A percentile compares a stretch with the other conserved stretches of the same genome.
phyloP scores from a whole-genome alignment of 1,284 basidiomycete species.

The Kalmanozyma brasiliensis region DNA sequence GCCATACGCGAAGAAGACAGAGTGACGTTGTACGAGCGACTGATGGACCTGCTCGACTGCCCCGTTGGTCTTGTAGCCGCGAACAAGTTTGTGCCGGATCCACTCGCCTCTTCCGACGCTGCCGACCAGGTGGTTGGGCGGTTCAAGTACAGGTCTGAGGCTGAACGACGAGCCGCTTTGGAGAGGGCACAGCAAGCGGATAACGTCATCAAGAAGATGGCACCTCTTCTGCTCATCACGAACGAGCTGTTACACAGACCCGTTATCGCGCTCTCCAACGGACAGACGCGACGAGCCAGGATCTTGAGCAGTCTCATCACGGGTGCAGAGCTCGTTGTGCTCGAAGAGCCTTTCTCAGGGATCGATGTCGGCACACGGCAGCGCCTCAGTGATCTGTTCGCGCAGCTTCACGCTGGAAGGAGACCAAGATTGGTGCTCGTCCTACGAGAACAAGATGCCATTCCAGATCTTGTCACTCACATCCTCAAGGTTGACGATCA shows the following conservation, averaged over 20 bases:
- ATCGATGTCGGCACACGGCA: constrained; percentile 38
- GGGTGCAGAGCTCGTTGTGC: constrained; percentile 72
- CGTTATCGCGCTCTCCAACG: constrained; percentile 80
- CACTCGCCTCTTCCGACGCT: constrained; percentile 28
- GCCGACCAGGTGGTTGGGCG: constrained; percentile 20
- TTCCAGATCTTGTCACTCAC: constrained; percentile 86
- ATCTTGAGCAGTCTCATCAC: constrained; percentile 81
- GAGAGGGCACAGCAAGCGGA: constrained; percentile 29
- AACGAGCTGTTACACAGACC: constrained; percentile 54
- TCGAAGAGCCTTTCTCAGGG: constrained; percentile 57
- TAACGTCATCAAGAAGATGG: constrained; percentile 36
- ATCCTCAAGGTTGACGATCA: constrained; percentile 74
- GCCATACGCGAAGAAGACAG: constrained; percentile 61
- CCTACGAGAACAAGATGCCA: constrained; percentile 79
- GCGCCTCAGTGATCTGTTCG: constrained; percentile 69
- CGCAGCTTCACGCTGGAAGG: constrained; percentile 72
- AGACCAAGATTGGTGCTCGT: constrained; percentile 77
- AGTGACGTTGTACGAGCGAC: constrained; percentile 59
- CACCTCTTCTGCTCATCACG: constrained; percentile 50
- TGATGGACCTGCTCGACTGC: constrained; percentile 57
- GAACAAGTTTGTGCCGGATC: constrained; percentile 54
- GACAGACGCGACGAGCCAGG: constrained; percentile 87
- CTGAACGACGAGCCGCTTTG: constrained; percentile 7
- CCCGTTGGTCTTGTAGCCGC: constrained; percentile 53
- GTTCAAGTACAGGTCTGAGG: constrained; percentile 49